These are phyloP conservation scores for Gossypium herbaceum DNA, from an alignment of 345 rosid species.

Conservation along the genomic window DNA sequence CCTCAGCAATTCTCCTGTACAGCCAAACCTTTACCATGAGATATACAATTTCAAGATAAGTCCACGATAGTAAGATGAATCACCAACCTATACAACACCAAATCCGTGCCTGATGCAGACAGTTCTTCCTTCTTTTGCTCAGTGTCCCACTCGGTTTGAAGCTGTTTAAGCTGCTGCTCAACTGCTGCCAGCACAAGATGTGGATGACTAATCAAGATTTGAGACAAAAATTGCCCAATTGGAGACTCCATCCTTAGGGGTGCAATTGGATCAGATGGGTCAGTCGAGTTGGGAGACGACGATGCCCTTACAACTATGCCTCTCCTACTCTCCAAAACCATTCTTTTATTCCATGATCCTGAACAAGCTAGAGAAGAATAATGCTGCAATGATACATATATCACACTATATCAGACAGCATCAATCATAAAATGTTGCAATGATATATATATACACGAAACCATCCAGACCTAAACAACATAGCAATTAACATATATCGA, in stretches of 20 bases:
- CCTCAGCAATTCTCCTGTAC: slow-evolving; percentile 88
- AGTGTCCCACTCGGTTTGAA: slow-evolving; percentile 76
- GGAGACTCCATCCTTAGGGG: slow-evolving; percentile 89
- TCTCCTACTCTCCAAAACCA: slow-evolving; percentile 38
- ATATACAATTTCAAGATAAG: not conserved
- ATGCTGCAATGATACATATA: slow-evolving; percentile 27
- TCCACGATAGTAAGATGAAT: not conserved
- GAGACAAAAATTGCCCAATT: slow-evolving; percentile 82
- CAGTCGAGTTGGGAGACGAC: slow-evolving; percentile 45
- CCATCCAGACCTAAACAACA: no score
- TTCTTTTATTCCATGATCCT: slow-evolving; percentile 26
- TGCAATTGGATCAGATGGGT: slow-evolving; percentile 50
- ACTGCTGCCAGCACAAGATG: slow-evolving; percentile 95
- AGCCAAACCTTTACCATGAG: not conserved
- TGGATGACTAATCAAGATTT: slow-evolving; percentile 80
- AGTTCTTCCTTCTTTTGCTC: slow-evolving; percentile 62
- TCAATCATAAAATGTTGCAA: no score
- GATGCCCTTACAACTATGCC: slow-evolving; percentile 42
- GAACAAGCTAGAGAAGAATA: slow-evolving; percentile 26
- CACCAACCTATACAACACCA: slow-evolving; percentile 74
- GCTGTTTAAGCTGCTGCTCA: slow-evolving; percentile 94
- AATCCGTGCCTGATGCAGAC: slow-evolving; percentile 63
- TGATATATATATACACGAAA: no score
- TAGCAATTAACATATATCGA: no score
- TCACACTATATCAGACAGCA: no score